phyloP scores from a whole-genome alignment of 1,284 basidiomycete genomes.

The Ustilago nuda region DNA sequence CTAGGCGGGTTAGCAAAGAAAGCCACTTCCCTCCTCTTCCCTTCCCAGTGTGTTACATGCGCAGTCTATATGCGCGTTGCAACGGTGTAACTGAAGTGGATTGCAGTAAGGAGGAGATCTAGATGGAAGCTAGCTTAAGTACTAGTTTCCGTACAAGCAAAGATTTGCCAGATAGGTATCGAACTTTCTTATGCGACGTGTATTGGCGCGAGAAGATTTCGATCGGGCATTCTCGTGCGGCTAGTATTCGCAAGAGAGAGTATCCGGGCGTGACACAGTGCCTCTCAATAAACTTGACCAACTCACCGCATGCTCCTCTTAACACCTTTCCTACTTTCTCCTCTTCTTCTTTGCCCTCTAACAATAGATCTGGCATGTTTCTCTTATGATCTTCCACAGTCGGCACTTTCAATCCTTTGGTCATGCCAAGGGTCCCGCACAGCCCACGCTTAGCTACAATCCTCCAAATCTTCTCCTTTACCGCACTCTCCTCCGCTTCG shows the following conservation, averaged over 20 bases:
- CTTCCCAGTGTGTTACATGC: conserved; percentile 16
- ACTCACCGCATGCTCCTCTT: neutral
- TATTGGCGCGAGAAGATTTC: no score
- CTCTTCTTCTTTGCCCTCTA: neutral
- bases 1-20: conserved; percentile 46
- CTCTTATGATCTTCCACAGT: conserved; percentile 6
- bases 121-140: no score
- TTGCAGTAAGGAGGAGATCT: no score
- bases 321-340: neutral
- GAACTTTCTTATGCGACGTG: no score
- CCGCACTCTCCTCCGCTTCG: neutral
- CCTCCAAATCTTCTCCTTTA: neutral
- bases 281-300: conserved; percentile 12
- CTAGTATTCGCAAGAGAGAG: no score
- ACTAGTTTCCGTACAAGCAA: no score
- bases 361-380: conserved; percentile 8
- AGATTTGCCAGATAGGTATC: no score
- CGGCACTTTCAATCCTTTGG: neutral
- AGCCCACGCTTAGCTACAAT: conserved; percentile 27
- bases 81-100: no score
- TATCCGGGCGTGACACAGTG: no score
- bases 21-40: neutral
- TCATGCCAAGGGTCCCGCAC: conserved; percentile 21
- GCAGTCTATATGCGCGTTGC: no score
- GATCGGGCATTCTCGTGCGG: no score